Conservation (phyloP, 805 yeast species). For the Isabelozyma rhagii region DNA sequence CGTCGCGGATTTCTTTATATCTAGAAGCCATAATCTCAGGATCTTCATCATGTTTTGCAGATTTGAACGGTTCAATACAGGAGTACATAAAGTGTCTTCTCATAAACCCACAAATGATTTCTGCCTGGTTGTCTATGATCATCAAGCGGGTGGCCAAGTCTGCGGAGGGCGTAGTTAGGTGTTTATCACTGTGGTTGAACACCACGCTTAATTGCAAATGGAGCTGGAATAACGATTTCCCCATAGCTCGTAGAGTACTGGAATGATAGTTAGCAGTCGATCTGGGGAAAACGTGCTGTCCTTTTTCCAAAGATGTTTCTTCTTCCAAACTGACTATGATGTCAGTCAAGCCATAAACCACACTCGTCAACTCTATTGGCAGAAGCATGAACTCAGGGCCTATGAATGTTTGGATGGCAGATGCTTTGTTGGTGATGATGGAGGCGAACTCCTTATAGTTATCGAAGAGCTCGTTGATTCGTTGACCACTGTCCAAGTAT, state of each 20-base stretch:
- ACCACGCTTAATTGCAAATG: slow-evolving; percentile 21
- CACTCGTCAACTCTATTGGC: slow-evolving; percentile 21
- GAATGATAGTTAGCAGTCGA: slow-evolving; percentile 9
- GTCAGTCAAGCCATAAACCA: slow-evolving; percentile 29
- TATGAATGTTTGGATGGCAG: slow-evolving; percentile 19
- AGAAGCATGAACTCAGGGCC: slow-evolving; percentile 21
- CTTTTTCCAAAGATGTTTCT: not conserved
- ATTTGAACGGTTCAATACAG: slow-evolving; percentile 25
- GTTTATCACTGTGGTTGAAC: slow-evolving; percentile 23
- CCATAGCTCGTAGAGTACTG: slow-evolving; percentile 23
- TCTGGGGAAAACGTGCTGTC: not conserved
- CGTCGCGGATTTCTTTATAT: slow-evolving; percentile 13
- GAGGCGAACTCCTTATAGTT: slow-evolving; percentile 7
- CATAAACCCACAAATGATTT: slow-evolving; percentile 29
- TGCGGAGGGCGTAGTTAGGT: slow-evolving; percentile 23
- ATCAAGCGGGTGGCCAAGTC: slow-evolving; percentile 24
- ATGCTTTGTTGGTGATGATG: slow-evolving; percentile 9
- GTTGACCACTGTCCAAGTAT: slow-evolving; percentile 1
- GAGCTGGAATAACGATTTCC: slow-evolving; percentile 19
- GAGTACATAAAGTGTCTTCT: slow-evolving; percentile 22
- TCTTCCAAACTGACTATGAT: slow-evolving; percentile 5
- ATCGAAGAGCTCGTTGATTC: slow-evolving; percentile 6
- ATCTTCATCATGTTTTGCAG: slow-evolving; percentile 10
- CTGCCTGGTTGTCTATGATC: slow-evolving; percentile 14
- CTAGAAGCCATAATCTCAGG: slow-evolving; percentile 4